These are phyloP conservation scores for Camellia sinensis DNA, from an alignment of 148 eudicot genomes.

Conservation along the genomic window DNA sequence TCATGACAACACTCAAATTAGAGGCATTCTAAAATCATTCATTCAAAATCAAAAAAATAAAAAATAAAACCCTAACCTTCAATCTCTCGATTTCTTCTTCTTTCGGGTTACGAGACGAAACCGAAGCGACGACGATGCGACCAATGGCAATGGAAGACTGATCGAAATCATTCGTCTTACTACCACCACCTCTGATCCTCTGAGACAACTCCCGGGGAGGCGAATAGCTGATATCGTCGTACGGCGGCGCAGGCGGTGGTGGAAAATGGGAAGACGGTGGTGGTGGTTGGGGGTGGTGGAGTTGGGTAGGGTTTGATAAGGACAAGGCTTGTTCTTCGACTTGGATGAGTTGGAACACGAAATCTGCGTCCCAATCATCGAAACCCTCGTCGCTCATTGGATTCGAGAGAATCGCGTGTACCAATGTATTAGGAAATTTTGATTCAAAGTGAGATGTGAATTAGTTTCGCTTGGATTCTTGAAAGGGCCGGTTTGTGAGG, in stretches of 20 bases:
- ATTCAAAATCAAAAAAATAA: background rate
- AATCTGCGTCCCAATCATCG: conserved; percentile 58
- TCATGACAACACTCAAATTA: conserved; percentile 1
- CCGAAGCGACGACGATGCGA: background rate
- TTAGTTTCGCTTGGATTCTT: background rate
- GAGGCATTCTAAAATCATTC: background rate
- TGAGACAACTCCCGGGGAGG: conserved; percentile 87
- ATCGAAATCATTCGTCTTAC: conserved; percentile 15
- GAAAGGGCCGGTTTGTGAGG: background rate
- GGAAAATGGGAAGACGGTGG: conserved; percentile 11
- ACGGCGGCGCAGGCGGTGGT: conserved; percentile 20
- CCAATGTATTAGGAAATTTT: background rate
- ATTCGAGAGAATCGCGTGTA: background rate
- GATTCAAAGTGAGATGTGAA: background rate
- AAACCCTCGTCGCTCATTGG: conserved; percentile 39
- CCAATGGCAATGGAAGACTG: background rate
- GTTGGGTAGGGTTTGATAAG: conserved; percentile 29
- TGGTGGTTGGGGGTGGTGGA: conserved; percentile 27
- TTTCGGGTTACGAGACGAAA: conserved; percentile 17
- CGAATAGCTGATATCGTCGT: conserved; percentile 40
- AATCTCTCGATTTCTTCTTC: conserved; percentile 43
- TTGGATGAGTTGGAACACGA: conserved; percentile 48
- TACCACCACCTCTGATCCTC: conserved; percentile 27
- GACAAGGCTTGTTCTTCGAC: conserved; percentile 47
- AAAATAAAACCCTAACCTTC: conserved; percentile 38